A percentile compares a stretch with the other conserved stretches of the same genome.
phyloP scores from a whole-genome alignment of 768 basidiomycete genomes.

The Mycena sanguinolenta region DNA sequence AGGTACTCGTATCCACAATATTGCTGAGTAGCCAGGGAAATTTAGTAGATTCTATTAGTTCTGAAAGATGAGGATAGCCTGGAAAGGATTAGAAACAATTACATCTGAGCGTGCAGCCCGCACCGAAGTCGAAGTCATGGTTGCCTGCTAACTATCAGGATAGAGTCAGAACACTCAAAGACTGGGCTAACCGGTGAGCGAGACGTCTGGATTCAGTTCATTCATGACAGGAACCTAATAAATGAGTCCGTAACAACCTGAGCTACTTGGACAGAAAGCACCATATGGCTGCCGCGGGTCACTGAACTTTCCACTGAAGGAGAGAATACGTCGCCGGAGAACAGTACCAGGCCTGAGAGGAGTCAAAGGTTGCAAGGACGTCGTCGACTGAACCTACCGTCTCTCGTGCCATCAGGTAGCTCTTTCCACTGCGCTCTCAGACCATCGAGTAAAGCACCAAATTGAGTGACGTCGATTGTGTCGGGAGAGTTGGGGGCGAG shows the following conservation, averaged over 20 bases:
- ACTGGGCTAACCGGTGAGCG: constrained; percentile 77
- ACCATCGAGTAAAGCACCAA: constrained; percentile 77
- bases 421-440: constrained; percentile 61
- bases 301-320: constrained; percentile 90
- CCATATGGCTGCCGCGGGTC: constrained; percentile 93
- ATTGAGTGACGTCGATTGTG: constrained; percentile 91
- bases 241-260: constrained; percentile 7
- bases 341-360: constrained; percentile 75
- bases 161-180: neutral
- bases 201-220: constrained; percentile 80
- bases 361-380: neutral
- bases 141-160: constrained; percentile 67
- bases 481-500: constrained; percentile 61
- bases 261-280: constrained; percentile 45
- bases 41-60: constrained; percentile 77
- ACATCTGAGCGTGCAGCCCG: constrained; percentile 6
- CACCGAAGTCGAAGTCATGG: constrained; percentile 93
- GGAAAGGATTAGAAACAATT: neutral
- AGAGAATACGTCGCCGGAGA: constrained; percentile 92
- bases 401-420: constrained; percentile 61
- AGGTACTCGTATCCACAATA: constrained; percentile 79
- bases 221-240: constrained; percentile 90
- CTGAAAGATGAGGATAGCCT: constrained; percentile 76
- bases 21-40: constrained; percentile 96
- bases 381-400: constrained; percentile 44